Percentiles rank a stretch among this genome's conserved stretches.
Evolutionary conservation across 129 eudicot genomes (phyloP).

Genomic region (sunflower (Helianthus annuus)): DNA sequence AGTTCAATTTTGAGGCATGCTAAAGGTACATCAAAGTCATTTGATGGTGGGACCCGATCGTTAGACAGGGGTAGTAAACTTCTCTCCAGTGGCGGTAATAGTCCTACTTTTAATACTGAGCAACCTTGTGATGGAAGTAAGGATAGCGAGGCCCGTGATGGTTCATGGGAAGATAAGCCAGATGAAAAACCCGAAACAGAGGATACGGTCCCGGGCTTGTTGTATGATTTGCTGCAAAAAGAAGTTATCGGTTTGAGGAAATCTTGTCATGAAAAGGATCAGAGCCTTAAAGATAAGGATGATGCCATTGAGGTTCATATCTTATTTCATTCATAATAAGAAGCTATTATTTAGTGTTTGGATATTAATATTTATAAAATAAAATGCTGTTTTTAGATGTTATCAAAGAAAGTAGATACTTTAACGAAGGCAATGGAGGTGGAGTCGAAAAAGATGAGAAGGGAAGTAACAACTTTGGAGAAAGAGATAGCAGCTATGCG

Average conservation of each 20-base stretch:
- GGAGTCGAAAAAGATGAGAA: conserved; percentile 90
- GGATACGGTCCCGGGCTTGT: conserved; percentile 81
- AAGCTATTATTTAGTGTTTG: conserved; percentile 7
- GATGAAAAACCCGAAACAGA: conserved; percentile 76
- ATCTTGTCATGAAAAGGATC: conserved; percentile 88
- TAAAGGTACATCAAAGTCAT: conserved; percentile 93
- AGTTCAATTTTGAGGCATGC: conserved; percentile 76
- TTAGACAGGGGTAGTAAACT: conserved; percentile 80
- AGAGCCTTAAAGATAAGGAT: conserved; percentile 95
- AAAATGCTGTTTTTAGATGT: conserved; percentile 50
- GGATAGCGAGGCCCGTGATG: conserved; percentile 47
- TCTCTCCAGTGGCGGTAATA: conserved; percentile 55
- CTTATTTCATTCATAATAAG: background rate
- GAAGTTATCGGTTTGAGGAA: conserved; percentile 88
- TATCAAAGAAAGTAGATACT: conserved; percentile 92
- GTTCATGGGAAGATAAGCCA: conserved; percentile 59
- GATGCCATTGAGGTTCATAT: conserved; percentile 83
- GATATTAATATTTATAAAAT: background rate
- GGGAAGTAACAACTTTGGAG: conserved; percentile 94
- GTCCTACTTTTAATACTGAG: conserved; percentile 62
- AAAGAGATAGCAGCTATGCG: conserved; percentile 94
- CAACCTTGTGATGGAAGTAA: conserved; percentile 65
- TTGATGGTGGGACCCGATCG: conserved; percentile 90
- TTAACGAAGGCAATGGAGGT: conserved; percentile 95
- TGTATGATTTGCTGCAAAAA: conserved; percentile 89